Evolutionary conservation across 441 rosid genomes (phyloP), one percentile per base, ranked within the genome.

Genomic region (Jatropha podagrica): DNA sequence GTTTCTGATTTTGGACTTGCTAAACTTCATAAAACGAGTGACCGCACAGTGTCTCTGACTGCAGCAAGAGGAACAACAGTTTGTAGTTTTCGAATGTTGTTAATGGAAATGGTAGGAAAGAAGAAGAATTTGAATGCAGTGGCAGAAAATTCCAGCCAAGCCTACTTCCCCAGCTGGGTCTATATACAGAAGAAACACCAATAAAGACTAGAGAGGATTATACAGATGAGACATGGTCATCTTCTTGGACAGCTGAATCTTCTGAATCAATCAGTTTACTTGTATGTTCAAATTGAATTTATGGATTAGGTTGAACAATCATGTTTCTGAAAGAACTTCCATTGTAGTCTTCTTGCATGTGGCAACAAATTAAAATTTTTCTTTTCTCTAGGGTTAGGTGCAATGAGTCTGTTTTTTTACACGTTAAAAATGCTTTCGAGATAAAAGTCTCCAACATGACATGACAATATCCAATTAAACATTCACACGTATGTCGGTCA

Each of bases 1-100:
- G 75, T 78, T 14, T 69, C 72, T 5, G 81, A 78, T 37, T 78
- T 78, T 65, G 81, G 81, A 3, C 74, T 74, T 11, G 81, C 81
- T 0, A 79, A 71, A 49, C 68, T 79, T 4, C 52, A 66, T 78
- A 32, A 56, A 68, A 5, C 26, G 9, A 15, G 55, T 15, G 58
- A 42, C 4, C 27, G 27, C 5, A 44, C 42, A 2, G 55, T 66
- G 20, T 5, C 56, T 17, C 72, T 74, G 3, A 74, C 77, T 4
- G 77, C 66, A 10, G 44, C 72, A 66, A 42, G 77, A 56, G 77
- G 77, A 55, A 74, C 77, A 11, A 74, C 74, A 26, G 81, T 78
- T 18, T 74, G 74, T 69, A 74, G 77, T 32, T 74, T 68, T 11
- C 73, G 78, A 44, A 74, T 70, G 78, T 40, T 74, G 68, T 15